A percentile compares a stretch with the other conserved stretches of the same genome.
Conservation (phyloP, 345 rosid genomes). For the Erodium maritimum region DNA sequence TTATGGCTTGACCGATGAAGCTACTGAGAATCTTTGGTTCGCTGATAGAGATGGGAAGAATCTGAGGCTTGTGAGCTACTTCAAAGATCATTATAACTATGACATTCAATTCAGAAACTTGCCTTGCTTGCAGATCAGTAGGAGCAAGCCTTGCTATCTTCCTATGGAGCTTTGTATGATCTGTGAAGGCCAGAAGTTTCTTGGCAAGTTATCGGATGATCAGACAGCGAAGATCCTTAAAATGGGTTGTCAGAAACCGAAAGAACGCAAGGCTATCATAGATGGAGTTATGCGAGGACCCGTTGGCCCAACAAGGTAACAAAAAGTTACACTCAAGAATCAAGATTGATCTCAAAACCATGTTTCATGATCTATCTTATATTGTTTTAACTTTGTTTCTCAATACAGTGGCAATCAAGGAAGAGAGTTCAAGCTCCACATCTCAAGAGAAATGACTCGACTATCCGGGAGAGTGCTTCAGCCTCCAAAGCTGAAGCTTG, state of each 20-base stretch:
- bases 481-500: constrained; percentile 92
- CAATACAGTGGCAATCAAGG: constrained; percentile 60
- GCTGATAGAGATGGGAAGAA: constrained; percentile 67
- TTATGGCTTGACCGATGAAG: constrained; percentile 68
- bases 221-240: constrained; percentile 82
- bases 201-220: constrained; percentile 92
- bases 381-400: constrained; percentile 1
- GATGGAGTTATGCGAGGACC: constrained; percentile 71
- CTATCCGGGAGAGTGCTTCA: constrained; percentile 75
- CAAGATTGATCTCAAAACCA: not conserved
- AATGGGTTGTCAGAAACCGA: constrained; percentile 92
- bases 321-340: not conserved
- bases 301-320: constrained; percentile 85
- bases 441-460: constrained; percentile 76
- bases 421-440: constrained; percentile 60
- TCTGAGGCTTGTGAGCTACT: constrained; percentile 65
- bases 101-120: constrained; percentile 67
- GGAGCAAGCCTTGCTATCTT: constrained; percentile 88
- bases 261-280: constrained; percentile 65
- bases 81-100: constrained; percentile 70
- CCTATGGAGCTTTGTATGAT: constrained; percentile 96
- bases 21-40: constrained; percentile 67
- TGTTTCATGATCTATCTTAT: not conserved
- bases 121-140: constrained; percentile 87
- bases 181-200: constrained; percentile 97